phyloP scores from a whole-genome alignment of 768 basidiomycete species.

The Auricularia heimuer region DNA sequence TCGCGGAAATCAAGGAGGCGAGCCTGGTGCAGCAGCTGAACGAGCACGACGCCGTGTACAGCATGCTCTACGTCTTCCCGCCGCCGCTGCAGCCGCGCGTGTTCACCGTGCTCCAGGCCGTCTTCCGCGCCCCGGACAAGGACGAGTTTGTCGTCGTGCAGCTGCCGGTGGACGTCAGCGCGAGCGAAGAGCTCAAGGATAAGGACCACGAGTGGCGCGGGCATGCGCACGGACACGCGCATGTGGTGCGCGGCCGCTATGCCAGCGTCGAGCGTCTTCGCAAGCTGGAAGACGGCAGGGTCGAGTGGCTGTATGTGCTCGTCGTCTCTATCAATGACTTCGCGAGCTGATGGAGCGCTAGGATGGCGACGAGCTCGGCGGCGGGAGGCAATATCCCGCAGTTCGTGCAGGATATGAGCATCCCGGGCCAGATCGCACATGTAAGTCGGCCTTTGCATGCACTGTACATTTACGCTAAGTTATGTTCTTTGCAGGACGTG shows the following conservation, averaged over 20 bases:
- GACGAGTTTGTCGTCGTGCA: conserved; percentile 33
- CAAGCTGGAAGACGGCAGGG: conserved; percentile 51
- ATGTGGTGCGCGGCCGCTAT: conserved; percentile 57
- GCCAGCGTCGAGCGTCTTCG: conserved; percentile 56
- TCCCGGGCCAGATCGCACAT: conserved; percentile 53
- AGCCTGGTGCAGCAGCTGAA: conserved; percentile 46
- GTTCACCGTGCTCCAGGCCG: conserved; percentile 67
- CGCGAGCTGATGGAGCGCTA: background rate
- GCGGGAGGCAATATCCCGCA: conserved; percentile 61
- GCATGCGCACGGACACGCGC: conserved; percentile 41
- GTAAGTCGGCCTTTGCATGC: conserved; percentile 27
- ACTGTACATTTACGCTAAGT: background rate
- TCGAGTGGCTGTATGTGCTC: conserved; percentile 47
- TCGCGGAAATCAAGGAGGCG: conserved; percentile 54
- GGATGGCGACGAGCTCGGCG: conserved; percentile 66
- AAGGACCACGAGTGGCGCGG: conserved; percentile 32
- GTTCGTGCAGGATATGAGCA: conserved; percentile 49
- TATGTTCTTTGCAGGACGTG: conserved; percentile 43
- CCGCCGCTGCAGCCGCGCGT: conserved; percentile 63
- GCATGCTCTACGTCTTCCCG: conserved; percentile 60
- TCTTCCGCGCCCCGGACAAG: background rate
- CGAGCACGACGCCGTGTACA: conserved; percentile 60
- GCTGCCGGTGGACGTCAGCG: conserved; percentile 55
- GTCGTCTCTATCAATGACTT: background rate
- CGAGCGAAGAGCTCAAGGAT: background rate